Evolutionary conservation across 371 early-diverging fungal genomes (phyloP).

Genomic region (Apophysomyces elegans): DNA sequence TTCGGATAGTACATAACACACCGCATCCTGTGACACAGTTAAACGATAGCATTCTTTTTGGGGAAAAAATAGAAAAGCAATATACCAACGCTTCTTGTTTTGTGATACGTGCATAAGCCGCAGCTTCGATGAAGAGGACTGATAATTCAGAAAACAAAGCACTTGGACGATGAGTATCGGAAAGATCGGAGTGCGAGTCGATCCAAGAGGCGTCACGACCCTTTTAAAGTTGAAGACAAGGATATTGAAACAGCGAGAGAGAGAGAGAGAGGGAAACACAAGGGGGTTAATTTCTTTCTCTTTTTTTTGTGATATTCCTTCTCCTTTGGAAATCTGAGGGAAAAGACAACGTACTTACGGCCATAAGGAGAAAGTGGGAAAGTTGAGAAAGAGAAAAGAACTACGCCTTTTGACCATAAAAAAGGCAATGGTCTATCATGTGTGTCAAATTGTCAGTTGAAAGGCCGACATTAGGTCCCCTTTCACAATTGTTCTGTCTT

Average conservation of each 20-base stretch:
- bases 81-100: conserved; percentile 37
- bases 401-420: background rate
- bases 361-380: conserved; percentile 1
- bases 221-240: background rate
- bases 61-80: background rate
- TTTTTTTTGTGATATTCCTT: no score
- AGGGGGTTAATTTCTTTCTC: background rate
- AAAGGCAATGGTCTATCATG: conserved; percentile 10
- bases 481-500: conserved; percentile 7
- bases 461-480: conserved; percentile 10
- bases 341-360: conserved; percentile 9
- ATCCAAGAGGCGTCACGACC: conserved; percentile 15
- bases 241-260: background rate
- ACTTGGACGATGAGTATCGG: background rate
- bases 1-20: conserved; percentile 31
- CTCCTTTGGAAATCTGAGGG: no score
- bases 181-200: conserved; percentile 17
- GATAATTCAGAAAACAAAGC: conserved; percentile 26
- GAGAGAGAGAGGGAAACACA: background rate
- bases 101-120: conserved; percentile 27
- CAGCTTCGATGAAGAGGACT: conserved; percentile 23
- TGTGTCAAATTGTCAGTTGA: conserved; percentile 11
- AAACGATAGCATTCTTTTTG: no score
- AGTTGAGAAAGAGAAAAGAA: conserved; percentile 9
- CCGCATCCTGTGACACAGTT: conserved; percentile 23